A percentile compares a stretch with the other conserved stretches of the same genome.
Conservation (phyloP, 257 asterid species). For the Rhazya stricta region DNA sequence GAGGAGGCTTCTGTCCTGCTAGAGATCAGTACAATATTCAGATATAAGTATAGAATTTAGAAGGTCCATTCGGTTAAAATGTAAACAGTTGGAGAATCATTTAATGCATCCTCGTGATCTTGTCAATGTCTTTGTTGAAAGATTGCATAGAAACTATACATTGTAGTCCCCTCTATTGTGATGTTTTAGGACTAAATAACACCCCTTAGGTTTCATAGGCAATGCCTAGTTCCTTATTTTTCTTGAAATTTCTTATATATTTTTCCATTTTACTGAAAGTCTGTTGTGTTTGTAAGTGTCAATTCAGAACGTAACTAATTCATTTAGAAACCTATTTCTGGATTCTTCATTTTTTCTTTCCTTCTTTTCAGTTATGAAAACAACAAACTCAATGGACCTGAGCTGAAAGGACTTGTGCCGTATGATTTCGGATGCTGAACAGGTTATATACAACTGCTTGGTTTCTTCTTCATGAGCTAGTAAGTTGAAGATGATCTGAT, state of each 20-base stretch:
- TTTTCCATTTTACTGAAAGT: background rate
- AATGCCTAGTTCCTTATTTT: background rate
- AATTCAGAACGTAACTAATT: background rate
- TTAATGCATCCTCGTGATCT: background rate
- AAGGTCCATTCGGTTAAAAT: background rate
- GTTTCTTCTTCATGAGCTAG: conserved; percentile 2
- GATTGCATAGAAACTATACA: background rate
- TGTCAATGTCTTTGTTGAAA: too few species aligned
- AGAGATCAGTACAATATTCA: background rate
- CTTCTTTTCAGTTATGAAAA: conserved; percentile 50
- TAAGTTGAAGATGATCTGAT: conserved; percentile 3
- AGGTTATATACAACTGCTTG: background rate
- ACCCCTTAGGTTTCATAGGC: background rate
- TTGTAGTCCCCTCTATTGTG: background rate
- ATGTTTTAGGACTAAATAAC: background rate
- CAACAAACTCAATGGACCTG: conserved; percentile 77
- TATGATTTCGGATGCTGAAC: conserved; percentile 82
- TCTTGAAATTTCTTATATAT: background rate
- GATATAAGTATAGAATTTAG: background rate
- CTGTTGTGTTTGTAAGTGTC: too few species aligned
- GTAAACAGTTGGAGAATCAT: background rate
- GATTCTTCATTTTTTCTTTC: background rate
- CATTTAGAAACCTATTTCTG: background rate
- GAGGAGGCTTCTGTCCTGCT: background rate
- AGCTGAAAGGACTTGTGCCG: conserved; percentile 76